Base-by-base conservation (phyloP, 2,329 filamentous ascomycete species). In the Fusarium transvaalense region DNA sequence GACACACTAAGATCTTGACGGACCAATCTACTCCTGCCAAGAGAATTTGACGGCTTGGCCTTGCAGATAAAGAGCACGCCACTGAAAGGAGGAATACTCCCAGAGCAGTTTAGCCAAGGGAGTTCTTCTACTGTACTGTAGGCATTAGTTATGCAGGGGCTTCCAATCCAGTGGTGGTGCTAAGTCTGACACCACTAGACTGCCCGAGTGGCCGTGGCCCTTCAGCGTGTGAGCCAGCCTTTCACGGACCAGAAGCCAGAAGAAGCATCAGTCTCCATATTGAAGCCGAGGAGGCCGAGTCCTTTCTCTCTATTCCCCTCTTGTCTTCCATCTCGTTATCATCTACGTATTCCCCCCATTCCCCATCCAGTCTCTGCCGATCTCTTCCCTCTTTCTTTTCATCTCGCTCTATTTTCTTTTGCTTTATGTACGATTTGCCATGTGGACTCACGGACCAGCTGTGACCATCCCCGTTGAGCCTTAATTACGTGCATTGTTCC, bases 401-500 rank as follows among this genome's bases (percentile, higher is more conserved):
- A 14, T 35, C 25, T 25, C 32, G 23, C 45, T 38, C 6, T 10
- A 19, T 29, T 38, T 13, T 13, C 27, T 39, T 41, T n/a, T 10
- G 42, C 17, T 15, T 27, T 21, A 15, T 19, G 29, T 27, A 21
- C 15, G 38, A 25, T 37, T 48, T 62, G 59, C 48, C 37, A 53
- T 62, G 59, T 38, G 32, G 52, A 61, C 48, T 47, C 60, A 63
- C 60, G 59, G 58, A 63, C 60, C 58, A 62, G n/a, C 32, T 29
- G 27, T n/a, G 25, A 60, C 42, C 21, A 38, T 45, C 57, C 54
- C 47, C 25, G 56, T 54, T 50, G 38, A 45, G 12, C n/a, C 27
- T 52, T 64, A 64, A 64, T 53, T 35, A 60, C 61, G 9, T 64
- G 61, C 61, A 59, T 64, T 34, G n/a, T 54, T 15, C n/a, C 15